A percentile compares a stretch with the other conserved stretches of the same genome.
phyloP scores from a whole-genome alignment of 2,329 filamentous ascomycete species.

The Xylariaceae sp. region DNA sequence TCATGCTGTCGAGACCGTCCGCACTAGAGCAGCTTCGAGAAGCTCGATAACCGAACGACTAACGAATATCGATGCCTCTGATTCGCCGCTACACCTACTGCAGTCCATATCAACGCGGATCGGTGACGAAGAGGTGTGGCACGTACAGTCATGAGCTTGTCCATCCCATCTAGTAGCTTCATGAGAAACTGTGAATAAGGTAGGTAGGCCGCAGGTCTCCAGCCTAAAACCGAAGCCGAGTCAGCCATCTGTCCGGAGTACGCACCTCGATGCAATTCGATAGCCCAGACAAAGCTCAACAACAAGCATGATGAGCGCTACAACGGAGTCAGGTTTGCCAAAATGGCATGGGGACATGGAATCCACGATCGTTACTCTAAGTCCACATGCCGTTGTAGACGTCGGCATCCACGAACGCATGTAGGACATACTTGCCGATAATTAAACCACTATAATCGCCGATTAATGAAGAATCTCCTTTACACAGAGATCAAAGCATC shows the following conservation, averaged over 20 bases:
- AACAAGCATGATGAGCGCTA: background rate
- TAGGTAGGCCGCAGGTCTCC: background rate
- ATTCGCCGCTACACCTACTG: background rate
- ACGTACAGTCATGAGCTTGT: background rate
- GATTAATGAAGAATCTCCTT: too few relatives aligned
- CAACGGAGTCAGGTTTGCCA: background rate
- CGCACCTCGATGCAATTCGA: background rate
- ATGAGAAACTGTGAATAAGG: background rate
- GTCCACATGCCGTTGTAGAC: background rate
- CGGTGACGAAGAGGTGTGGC: background rate
- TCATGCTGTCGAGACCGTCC: background rate
- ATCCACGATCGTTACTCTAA: background rate
- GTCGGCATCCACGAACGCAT: background rate
- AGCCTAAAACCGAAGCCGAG: background rate
- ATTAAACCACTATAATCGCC: too few relatives aligned
- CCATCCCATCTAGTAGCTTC: background rate
- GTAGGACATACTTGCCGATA: too few relatives aligned
- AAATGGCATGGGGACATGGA: background rate
- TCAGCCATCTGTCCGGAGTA: background rate
- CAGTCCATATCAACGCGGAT: background rate
- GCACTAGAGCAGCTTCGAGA: background rate
- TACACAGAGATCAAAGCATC: background rate
- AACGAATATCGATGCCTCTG: background rate
- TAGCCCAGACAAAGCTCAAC: background rate
- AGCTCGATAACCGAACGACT: background rate